phyloP scores from a whole-genome alignment of 2,329 filamentous ascomycete species.

The Macrophomina tecta region DNA sequence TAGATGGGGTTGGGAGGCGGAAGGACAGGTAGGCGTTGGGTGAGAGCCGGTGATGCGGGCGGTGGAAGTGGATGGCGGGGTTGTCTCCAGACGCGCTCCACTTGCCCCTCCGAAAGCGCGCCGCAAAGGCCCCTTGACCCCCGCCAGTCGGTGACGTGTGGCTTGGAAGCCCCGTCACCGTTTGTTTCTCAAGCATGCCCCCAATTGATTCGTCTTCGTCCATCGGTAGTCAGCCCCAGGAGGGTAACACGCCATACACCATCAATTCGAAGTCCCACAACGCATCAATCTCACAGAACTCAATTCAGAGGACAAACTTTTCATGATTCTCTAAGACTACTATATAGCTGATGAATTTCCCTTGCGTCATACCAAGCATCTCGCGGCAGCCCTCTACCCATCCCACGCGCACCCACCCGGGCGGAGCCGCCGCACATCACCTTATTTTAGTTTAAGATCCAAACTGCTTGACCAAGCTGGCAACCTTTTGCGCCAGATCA shows the following conservation, averaged over 20 bases:
- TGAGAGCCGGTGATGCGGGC: background rate
- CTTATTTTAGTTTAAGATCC: conserved; percentile 3
- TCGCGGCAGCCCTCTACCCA: background rate
- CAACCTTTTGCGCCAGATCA: conserved; percentile 84
- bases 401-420: background rate
- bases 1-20: background rate
- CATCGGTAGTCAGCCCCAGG: background rate
- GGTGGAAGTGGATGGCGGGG: conserved; percentile 9
- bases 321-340: background rate
- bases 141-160: conserved; percentile 15
- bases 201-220: background rate
- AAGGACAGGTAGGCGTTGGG: background rate
- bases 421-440: background rate
- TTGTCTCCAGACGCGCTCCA: conserved; percentile 26
- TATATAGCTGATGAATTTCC: background rate
- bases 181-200: background rate
- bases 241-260: background rate
- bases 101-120: conserved; percentile 22
- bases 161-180: background rate
- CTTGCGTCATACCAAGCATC: background rate
- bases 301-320: conserved; percentile 8
- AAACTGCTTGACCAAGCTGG: conserved; percentile 67
- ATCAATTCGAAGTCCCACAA: background rate
- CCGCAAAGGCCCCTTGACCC: background rate
- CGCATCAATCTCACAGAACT: background rate